Evolutionary conservation across 768 basidiomycete genomes (phyloP), one percentile per base, ranked within the genome.

Genomic region (Boletus rubroflammeus): DNA sequence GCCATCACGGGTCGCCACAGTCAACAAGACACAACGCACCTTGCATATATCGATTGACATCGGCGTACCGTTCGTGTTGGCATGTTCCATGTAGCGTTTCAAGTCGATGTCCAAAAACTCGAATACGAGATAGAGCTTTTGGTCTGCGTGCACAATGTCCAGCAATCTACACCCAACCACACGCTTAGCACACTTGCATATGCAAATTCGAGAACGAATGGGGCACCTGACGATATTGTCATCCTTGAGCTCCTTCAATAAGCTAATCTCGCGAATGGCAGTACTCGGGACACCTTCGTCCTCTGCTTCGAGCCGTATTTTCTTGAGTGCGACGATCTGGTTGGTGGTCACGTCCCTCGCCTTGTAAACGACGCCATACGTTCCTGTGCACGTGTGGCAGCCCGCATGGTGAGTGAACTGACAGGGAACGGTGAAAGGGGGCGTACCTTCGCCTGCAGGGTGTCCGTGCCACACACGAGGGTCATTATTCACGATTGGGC

Each of bases 201-300:
- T 17, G 17, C 11, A 21, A 14, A 25, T 19, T 13, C 1, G 10
- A 29, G 26, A 3, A 26, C 41, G n/a, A 59, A 17, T 9, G 41
- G 48, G 47, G 26, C 67, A 90, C 97, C 85, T 83, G 67, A 99
- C 97, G 66, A 98, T 92, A 68, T 98, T 92, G 34, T 93, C 91
- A 69, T 98, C 90, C 70, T 90, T 92, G 64, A 99, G 81, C 69
- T 99, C 97, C 72, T 98, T 99, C 62, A 99, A 74, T 57, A 99
- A 73, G 74, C 91, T 93, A 73, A 99, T 99, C 77, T 99, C 97
- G 48, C 97, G 84, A 66, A 99, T 99, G 51, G 96, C 95, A 5
- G 97, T 99, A 59, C 89, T 92, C 9, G 97, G 97, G 21, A 99
- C 97, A 44, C 97, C 97, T 72, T 99, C 97, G 67, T 99, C 97